These are phyloP conservation scores for Colletotrichum tropicale DNA, from an alignment of 2,329 filamentous ascomycete species.

Conservation along the genomic window DNA sequence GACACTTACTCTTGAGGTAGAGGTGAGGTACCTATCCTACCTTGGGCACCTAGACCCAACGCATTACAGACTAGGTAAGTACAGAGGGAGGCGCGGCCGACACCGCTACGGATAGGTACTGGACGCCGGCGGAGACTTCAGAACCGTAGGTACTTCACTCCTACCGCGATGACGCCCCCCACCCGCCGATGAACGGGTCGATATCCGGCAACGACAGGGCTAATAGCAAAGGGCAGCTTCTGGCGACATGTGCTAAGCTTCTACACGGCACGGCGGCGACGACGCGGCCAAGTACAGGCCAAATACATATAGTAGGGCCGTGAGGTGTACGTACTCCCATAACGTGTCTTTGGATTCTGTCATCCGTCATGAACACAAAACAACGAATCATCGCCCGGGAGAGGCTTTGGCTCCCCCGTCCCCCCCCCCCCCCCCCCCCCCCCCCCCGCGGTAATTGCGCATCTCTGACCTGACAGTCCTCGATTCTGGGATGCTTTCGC, in stretches of 20 bases:
- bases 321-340: background rate
- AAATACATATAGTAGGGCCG: background rate
- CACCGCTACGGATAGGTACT: background rate
- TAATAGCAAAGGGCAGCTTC: background rate
- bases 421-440: no score
- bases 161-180: background rate
- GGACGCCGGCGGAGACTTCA: background rate
- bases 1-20: background rate
- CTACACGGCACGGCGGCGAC: background rate
- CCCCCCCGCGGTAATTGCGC: constrained; percentile 17
- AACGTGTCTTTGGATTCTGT: background rate
- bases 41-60: no score
- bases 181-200: background rate
- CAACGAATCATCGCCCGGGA: background rate
- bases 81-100: background rate
- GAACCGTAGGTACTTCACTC: background rate
- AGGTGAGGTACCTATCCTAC: no score
- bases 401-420: background rate
- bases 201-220: background rate
- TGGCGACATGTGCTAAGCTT: constrained; percentile 2
- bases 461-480: background rate
- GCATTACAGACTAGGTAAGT: background rate
- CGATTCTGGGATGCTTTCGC: background rate
- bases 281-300: background rate
- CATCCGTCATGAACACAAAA: background rate